A percentile compares a stretch with the other conserved stretches of the same genome.
phyloP scores from a whole-genome alignment of 2,329 filamentous ascomycete species.

The Neonectria magnoliae region DNA sequence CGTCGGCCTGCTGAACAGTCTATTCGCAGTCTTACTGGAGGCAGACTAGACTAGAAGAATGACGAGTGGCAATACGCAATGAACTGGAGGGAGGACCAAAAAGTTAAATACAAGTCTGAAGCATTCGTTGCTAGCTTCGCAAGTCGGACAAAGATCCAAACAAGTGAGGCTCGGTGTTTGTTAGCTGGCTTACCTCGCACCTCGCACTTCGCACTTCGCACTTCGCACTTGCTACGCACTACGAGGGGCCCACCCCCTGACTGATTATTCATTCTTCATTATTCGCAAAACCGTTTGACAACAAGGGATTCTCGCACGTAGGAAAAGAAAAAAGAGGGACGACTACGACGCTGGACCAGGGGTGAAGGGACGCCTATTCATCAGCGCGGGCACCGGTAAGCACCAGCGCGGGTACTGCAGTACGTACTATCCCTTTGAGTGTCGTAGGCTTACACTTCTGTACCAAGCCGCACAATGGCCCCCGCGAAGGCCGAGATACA shows the following conservation, averaged over 20 bases:
- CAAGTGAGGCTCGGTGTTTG: background rate
- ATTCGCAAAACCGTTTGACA: too few species aligned
- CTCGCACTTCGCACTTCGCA: conserved; percentile 10
- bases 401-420: too few species aligned
- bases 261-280: background rate
- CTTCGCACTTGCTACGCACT: conserved; percentile 14
- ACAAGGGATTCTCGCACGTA: background rate
- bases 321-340: too few species aligned
- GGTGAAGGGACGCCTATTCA: too few species aligned
- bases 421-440: too few species aligned
- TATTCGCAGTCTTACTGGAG: background rate
- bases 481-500: too few species aligned
- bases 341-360: background rate
- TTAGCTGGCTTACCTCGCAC: background rate
- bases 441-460: too few species aligned
- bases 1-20: background rate
- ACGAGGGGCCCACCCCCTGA: background rate
- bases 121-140: background rate
- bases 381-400: too few species aligned
- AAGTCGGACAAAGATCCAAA: background rate
- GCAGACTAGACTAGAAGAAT: background rate
- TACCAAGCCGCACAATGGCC: too few species aligned
- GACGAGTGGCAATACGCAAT: background rate
- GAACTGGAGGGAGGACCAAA: background rate
- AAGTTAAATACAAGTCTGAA: conserved; percentile 4